These are phyloP conservation scores for Pterocarpus santalinus DNA, from an alignment of 306 rosid genomes.

Conservation along the genomic window DNA sequence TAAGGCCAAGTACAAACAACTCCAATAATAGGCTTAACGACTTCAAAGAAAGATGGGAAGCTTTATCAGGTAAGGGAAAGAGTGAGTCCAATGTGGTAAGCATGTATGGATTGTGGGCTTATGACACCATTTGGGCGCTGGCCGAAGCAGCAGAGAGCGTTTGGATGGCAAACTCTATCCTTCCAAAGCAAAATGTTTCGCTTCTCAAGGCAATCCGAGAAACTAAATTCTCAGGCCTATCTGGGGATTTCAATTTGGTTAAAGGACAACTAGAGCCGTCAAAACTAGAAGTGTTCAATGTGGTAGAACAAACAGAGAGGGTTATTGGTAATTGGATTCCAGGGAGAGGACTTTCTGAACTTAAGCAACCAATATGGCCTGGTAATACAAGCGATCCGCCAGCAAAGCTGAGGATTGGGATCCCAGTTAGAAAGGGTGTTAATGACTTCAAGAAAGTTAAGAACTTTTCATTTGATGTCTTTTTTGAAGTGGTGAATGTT, in stretches of 20 bases:
- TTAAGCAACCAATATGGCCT: constrained; percentile 52
- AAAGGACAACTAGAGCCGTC: constrained; percentile 49
- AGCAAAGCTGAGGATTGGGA: constrained; percentile 49
- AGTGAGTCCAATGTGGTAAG: not conserved
- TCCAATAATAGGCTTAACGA: not conserved
- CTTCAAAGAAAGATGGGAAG: constrained; percentile 32
- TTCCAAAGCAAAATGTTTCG: not conserved
- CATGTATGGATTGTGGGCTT: constrained; percentile 49
- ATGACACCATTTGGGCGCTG: constrained; percentile 52
- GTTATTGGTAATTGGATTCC: constrained; percentile 49
- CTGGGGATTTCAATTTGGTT: constrained; percentile 44
- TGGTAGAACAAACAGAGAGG: constrained; percentile 42
- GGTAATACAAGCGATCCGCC: constrained; percentile 33
- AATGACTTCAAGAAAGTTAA: constrained; percentile 31
- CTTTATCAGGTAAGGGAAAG: not conserved
- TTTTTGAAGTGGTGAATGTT: constrained; percentile 29
- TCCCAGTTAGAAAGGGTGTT: constrained; percentile 40
- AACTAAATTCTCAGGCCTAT: constrained; percentile 35
- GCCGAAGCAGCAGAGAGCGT: constrained; percentile 42
- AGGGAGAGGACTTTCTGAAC: constrained; percentile 12
- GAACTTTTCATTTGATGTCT: constrained; percentile 46
- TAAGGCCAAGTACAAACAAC: constrained; percentile 36
- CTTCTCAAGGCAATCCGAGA: not conserved
- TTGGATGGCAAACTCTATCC: not conserved
- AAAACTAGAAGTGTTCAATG: constrained; percentile 47